Percentiles rank a stretch among this genome's conserved stretches.
Evolutionary conservation across 202 grass and related monocot species (phyloP).

Genomic region (Tripidium arundinaceum): DNA sequence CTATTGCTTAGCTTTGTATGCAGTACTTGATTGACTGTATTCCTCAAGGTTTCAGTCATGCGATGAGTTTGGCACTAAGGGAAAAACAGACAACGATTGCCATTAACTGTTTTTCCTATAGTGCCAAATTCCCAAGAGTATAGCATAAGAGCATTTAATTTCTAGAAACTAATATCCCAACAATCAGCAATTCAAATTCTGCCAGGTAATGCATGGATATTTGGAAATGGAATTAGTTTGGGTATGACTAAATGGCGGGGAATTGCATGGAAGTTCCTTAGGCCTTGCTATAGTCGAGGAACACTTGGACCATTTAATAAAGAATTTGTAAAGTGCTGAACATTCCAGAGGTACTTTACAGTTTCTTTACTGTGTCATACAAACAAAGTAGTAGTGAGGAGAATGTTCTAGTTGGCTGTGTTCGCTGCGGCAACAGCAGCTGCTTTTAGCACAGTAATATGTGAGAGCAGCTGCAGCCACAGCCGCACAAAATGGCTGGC

Average conservation of each 20-base stretch:
- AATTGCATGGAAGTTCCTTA: background rate
- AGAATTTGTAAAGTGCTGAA: background rate
- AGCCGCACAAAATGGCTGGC: background rate
- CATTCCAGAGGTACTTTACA: no score
- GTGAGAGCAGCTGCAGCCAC: background rate
- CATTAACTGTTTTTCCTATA: background rate
- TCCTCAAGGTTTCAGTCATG: background rate
- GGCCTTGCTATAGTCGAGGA: background rate
- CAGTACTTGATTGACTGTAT: background rate
- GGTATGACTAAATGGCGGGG: background rate
- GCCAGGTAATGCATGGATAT: background rate
- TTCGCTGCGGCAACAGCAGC: background rate
- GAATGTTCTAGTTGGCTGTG: background rate
- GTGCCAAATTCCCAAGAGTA: background rate
- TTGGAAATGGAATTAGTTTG: constrained; percentile 4
- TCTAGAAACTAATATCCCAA: background rate
- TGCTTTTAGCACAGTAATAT: background rate
- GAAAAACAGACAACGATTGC: background rate
- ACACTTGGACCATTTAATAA: constrained; percentile 1
- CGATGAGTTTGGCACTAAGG: background rate
- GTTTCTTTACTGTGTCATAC: no score
- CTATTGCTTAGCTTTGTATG: background rate
- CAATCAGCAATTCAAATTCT: background rate
- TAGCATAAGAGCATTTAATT: background rate
- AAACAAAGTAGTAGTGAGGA: background rate